Evolutionary conservation across 129 eudicot genomes (phyloP).

Genomic region (sunflower (Helianthus annuus)): DNA sequence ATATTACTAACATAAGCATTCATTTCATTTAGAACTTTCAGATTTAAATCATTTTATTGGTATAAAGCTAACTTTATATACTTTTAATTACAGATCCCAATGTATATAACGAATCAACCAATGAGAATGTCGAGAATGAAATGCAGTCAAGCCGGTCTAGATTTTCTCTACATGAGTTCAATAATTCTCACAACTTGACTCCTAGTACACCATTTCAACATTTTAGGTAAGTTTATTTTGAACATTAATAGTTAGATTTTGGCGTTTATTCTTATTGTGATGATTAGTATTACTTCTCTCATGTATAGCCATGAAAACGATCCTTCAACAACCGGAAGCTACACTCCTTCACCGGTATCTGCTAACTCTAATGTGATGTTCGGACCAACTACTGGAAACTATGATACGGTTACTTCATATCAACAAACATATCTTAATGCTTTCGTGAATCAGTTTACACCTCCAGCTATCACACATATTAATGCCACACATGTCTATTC

Average conservation of each 20-base stretch:
- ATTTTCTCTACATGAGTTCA: slow-evolving; percentile 27
- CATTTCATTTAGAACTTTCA: slow-evolving; percentile 8
- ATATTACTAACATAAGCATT: not conserved
- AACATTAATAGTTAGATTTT: slow-evolving; percentile 1
- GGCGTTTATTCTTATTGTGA: not conserved
- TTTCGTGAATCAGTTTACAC: slow-evolving; percentile 20
- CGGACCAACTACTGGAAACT: slow-evolving; percentile 14
- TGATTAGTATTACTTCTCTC: not conserved
- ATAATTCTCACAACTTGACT: slow-evolving; percentile 37
- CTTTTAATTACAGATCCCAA: slow-evolving; percentile 17
- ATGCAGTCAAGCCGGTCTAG: not conserved
- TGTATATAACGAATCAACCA: slow-evolving; percentile 20
- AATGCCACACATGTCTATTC: not conserved
- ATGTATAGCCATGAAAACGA: slow-evolving; percentile 36
- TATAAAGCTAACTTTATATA: not conserved
- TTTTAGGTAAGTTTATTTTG: slow-evolving; percentile 50
- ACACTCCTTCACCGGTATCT: slow-evolving; percentile 44
- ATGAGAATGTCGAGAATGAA: slow-evolving; percentile 26
- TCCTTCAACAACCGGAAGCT: slow-evolving; percentile 36
- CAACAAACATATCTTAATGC: slow-evolving; percentile 34
- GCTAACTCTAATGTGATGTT: slow-evolving; percentile 21
- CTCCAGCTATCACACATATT: slow-evolving; percentile 5
- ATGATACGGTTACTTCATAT: slow-evolving; percentile 23
- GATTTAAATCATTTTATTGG: not conserved
- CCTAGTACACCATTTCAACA: slow-evolving; percentile 49